A percentile compares a stretch with the other conserved stretches of the same genome.
Conservation (phyloP, 768 basidiomycete genomes). For the Suillus tomentosus region DNA sequence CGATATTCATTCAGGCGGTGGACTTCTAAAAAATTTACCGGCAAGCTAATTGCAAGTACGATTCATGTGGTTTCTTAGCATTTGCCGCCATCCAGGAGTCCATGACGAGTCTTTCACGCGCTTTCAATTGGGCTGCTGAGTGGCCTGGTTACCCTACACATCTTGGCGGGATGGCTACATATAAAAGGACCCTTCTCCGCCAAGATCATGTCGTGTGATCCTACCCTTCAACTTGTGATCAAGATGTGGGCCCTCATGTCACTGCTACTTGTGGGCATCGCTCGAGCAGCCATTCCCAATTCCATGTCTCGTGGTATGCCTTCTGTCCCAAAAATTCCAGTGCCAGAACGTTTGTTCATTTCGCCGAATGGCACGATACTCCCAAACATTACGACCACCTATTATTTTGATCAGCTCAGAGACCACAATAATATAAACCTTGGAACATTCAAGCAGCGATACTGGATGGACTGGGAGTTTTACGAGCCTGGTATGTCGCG, state of each 20-base stretch:
- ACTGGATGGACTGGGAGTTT: conserved; percentile 2
- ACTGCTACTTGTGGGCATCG: not conserved
- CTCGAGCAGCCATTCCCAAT: not conserved
- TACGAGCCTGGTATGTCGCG: conserved; percentile 2
- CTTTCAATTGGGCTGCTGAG: not conserved
- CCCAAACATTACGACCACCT: not conserved
- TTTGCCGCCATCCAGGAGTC: not conserved
- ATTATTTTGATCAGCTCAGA: not conserved
- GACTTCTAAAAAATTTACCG: not conserved
- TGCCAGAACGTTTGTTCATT: not conserved
- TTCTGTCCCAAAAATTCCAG: not conserved
- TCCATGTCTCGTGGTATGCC: not conserved
- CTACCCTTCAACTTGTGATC: not conserved
- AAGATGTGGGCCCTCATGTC: not conserved
- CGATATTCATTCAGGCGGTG: not conserved
- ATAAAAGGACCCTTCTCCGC: not conserved
- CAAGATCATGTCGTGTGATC: not conserved
- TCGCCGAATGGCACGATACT: not conserved
- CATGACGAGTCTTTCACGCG: not conserved
- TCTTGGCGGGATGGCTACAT: not conserved
- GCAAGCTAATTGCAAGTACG: not conserved
- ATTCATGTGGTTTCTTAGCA: not conserved
- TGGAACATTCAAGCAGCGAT: not conserved
- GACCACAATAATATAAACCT: not conserved
- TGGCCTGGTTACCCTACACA: not conserved